Percentiles rank a stretch among this genome's conserved stretches.
Conservation (phyloP, 1,139 yeast genomes). For the Wickerhamomyces sp. region DNA sequence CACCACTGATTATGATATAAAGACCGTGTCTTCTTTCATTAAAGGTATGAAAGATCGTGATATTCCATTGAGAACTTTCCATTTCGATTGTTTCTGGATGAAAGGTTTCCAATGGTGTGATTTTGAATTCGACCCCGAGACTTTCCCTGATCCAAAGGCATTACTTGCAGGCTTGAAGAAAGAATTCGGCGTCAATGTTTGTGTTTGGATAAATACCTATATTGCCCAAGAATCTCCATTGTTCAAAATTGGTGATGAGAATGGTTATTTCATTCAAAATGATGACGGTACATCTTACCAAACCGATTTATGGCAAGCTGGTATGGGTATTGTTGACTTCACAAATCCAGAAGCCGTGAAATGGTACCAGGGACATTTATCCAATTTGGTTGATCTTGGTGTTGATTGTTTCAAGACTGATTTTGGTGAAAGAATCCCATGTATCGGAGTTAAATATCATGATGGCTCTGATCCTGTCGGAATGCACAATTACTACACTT, state of each 20-base stretch:
- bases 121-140: slow-evolving; percentile 18
- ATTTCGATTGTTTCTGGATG: slow-evolving; percentile 21
- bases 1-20: slow-evolving; percentile 19
- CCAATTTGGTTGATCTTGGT: slow-evolving; percentile 14
- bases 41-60: slow-evolving; percentile 20
- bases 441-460: slow-evolving; percentile 11
- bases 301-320: slow-evolving; percentile 20
- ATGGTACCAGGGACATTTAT: slow-evolving; percentile 14
- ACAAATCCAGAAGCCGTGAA: slow-evolving; percentile 18
- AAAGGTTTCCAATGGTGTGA: slow-evolving; percentile 22
- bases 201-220: slow-evolving; percentile 20
- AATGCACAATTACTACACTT: slow-evolving; percentile 19
- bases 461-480: slow-evolving; percentile 12
- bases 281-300: slow-evolving; percentile 15
- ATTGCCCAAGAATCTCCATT: slow-evolving; percentile 16
- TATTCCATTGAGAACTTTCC: slow-evolving; percentile 18
- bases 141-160: slow-evolving; percentile 16
- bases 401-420: slow-evolving; percentile 20
- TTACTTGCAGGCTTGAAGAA: slow-evolving; percentile 13
- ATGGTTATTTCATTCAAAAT: slow-evolving; percentile 17
- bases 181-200: slow-evolving; percentile 14
- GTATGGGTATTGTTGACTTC: slow-evolving; percentile 19
- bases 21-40: slow-evolving; percentile 16
- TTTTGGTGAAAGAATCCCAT: slow-evolving; percentile 20
- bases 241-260: slow-evolving; percentile 14